Base-by-base conservation (phyloP, 768 basidiomycete species). In the Brasilioporus rufonigricans region DNA sequence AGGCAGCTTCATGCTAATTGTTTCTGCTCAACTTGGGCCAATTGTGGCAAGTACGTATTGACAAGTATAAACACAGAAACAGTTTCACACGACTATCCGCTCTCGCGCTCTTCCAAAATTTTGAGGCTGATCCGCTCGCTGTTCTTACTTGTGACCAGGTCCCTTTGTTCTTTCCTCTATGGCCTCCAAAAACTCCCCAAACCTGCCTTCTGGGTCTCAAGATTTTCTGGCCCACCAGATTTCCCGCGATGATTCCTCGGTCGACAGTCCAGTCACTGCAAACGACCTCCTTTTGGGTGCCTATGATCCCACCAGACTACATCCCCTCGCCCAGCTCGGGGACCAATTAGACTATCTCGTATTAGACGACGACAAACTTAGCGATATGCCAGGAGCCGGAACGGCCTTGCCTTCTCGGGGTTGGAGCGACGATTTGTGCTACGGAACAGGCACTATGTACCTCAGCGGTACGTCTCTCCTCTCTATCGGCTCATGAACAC, bases 371-470 rank as follows among this genome's bases (percentile, higher is more conserved):
- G 96, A 96, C 76, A 96, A 98, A 79, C 86, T 87, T 64, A 93
- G 75, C 72, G 85, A 92, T 51, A 77, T 97, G 57, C 93, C 93
- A 68, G 97, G 97, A 48, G 85, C 91, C 64, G 82, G 80, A 64
- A 93, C 91, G 56, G 94, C 95, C 55, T 83, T 99, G 61, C 94
- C 95, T 63, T 91, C 88, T 70, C 80, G 97, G 77, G 94, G 97
- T 59, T 98, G 93, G 95, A 91, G 93, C 76, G 97, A 99, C 78
- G 97, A 99, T 77, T 76, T 99, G 56, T 98, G 94, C 83, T 98
- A 98, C 76, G 97, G 97, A 68, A 98, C 95, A 65, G 97, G 97
- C 60, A 95, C 95, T 62, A 97, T 94, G 78, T 99, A 99, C 85
- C 86, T 99, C 53, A 82, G 90, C 73, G 96, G 96, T 98, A 70